Evolutionary conservation across 2,329 filamentous ascomycete genomes (phyloP), one percentile per base, ranked within the genome.

Genomic region (Beauveria sp.): DNA sequence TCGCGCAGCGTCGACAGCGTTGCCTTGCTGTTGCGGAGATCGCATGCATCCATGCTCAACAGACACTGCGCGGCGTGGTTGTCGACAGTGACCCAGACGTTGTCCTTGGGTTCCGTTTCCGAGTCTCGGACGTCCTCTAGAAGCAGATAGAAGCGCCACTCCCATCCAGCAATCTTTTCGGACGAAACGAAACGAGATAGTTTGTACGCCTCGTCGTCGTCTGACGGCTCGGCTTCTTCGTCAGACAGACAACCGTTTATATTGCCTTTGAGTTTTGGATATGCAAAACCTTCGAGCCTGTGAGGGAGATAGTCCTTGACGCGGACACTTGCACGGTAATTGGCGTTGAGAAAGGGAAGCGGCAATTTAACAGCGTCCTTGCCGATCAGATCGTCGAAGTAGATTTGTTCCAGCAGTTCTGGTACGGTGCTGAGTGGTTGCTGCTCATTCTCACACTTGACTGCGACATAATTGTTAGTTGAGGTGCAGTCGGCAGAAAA

Each of bases 71-170:
- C 83, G 22, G 78, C 75, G 10, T 63, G 62, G 62, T 86, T 87
- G 59, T 87, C 82, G 1, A 97, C 87, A 6, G 89, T 77, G 3
- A 89, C 82, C 79, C 88, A 91, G 57, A 93, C 70, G 31, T 79
- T 78, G 7, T 80, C 70, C 16, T 77, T 80, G 3, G 14, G n/a
- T 66, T 61, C 70, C 24, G 67, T 62, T 28, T 61, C 38, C 67
- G 65, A 49, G 68, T 64, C 71, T 5, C 75, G 70, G 0, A 83
- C 86, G 65, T 93, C 90, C 73, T 96, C 89, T 1, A 97, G 83
- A 14, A 89, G 79, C 26, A 98, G 79, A 24, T 83, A 84, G 73
- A 97, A 97, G 16, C 84, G 82, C 93, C 93, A 97, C 72, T 95
- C 86, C 89, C 91, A 96, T 8, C 54, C 48, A 26, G 28, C 18